Conservation (phyloP, 176 grass and related monocot species). For the Paspalum notatum region DNA sequence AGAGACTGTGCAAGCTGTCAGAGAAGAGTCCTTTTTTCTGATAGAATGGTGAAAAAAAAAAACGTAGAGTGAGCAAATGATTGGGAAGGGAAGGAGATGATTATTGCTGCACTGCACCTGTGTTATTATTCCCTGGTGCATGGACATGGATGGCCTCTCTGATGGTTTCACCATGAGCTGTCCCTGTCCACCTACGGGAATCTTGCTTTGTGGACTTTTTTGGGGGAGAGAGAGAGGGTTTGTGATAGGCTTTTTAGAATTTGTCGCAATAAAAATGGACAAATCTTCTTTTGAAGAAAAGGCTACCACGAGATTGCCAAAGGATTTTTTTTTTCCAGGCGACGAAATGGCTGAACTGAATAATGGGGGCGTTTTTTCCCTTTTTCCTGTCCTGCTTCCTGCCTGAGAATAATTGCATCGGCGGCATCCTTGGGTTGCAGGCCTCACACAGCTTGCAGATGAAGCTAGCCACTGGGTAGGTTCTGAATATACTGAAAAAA, state of each 20-base stretch:
- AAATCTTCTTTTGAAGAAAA: constrained; percentile 46
- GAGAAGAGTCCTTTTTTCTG: neutral
- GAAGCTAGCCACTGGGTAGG: constrained; percentile 37
- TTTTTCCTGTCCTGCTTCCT: neutral
- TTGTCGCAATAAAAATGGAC: constrained; percentile 19
- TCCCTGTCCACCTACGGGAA: constrained; percentile 38
- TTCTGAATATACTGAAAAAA: constrained; percentile 59
- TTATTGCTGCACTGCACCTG: constrained; percentile 36
- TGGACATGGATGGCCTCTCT: neutral
- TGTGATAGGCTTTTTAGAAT: constrained; percentile 16
- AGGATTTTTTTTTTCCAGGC: neutral
- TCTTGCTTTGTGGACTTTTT: constrained; percentile 54
- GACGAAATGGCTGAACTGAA: neutral
- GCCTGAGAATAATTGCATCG: constrained; percentile 29
- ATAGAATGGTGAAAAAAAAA: neutral
- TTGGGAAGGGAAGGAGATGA: neutral
- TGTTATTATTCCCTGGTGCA: constrained; percentile 21
- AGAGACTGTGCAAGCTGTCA: neutral
- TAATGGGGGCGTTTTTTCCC: neutral
- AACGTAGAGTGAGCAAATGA: neutral
- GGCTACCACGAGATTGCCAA: neutral
- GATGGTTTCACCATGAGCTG: constrained; percentile 43
- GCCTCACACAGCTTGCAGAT: constrained; percentile 26
- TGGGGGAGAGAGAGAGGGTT: neutral
- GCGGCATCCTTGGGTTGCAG: neutral